Evolutionary conservation across 176 grass and related monocot species (phyloP).

Genomic region (Aegilops longissima): DNA sequence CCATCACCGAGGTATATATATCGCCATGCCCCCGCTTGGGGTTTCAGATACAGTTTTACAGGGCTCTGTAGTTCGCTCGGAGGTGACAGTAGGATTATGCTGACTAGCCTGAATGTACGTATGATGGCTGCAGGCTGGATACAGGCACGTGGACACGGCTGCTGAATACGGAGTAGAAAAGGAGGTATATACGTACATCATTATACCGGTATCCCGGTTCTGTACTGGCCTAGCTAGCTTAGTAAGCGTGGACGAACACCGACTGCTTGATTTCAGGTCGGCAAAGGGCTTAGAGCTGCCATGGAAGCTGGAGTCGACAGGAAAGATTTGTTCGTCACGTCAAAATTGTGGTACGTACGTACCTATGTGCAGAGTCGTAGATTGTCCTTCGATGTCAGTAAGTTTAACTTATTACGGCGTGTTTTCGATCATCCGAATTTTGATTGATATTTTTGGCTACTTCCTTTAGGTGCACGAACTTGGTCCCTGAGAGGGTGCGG

Average conservation of each 20-base stretch:
- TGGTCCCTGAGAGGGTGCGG: constrained; percentile 58
- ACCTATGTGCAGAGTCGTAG: background rate
- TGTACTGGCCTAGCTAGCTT: no score
- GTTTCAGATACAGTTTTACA: background rate
- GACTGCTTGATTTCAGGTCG: constrained; percentile 49
- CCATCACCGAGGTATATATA: constrained; percentile 53
- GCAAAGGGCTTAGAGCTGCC: constrained; percentile 58
- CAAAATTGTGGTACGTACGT: constrained; percentile 60
- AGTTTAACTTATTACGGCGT: background rate
- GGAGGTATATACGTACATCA: constrained; percentile 41
- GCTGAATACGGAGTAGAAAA: constrained; percentile 57
- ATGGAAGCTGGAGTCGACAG: constrained; percentile 63
- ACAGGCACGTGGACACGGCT: constrained; percentile 82
- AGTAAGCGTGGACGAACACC: no score
- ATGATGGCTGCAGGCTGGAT: constrained; percentile 61
- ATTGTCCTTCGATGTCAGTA: background rate
- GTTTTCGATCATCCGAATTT: background rate
- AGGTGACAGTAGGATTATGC: background rate
- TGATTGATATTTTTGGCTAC: constrained; percentile 3
- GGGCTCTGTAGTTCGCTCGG: background rate
- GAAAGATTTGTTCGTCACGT: constrained; percentile 77
- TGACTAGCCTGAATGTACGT: background rate
- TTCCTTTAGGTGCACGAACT: constrained; percentile 60
- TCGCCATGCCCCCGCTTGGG: background rate
- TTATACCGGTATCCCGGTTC: no score